Percentiles rank a stretch among this genome's conserved stretches.
Evolutionary conservation across 345 rosid genomes (phyloP).

Genomic region (Passiflora organensis): DNA sequence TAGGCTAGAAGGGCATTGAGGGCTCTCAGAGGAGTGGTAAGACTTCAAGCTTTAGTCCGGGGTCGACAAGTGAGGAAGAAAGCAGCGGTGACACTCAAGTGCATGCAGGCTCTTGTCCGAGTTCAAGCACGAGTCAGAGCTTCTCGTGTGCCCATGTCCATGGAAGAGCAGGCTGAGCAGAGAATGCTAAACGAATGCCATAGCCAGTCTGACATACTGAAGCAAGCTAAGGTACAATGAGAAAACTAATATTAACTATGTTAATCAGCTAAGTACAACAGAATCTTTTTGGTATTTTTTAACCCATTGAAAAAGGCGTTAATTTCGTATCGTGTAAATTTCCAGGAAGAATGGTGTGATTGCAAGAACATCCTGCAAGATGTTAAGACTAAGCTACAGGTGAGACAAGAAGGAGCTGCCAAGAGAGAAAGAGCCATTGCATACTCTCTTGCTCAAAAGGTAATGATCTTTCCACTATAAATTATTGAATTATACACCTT

Average conservation of each 20-base stretch:
- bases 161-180: slow-evolving; percentile 81
- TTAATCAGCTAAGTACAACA: too few species aligned
- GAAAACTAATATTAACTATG: too few species aligned
- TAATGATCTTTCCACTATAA: slow-evolving; percentile 9
- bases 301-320: too few species aligned
- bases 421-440: slow-evolving; percentile 93
- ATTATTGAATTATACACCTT: background rate
- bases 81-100: slow-evolving; percentile 88
- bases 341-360: slow-evolving; percentile 94
- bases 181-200: slow-evolving; percentile 51
- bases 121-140: slow-evolving; percentile 98
- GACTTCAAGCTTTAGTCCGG: slow-evolving; percentile 89
- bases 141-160: slow-evolving; percentile 76
- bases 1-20: slow-evolving; percentile 87
- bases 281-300: too few species aligned
- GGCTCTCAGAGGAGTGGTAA: slow-evolving; percentile 88
- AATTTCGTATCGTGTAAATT: background rate
- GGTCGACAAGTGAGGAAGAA: slow-evolving; percentile 96
- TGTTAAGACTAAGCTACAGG: slow-evolving; percentile 62
- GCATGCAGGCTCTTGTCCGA: slow-evolving; percentile 96
- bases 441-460: slow-evolving; percentile 87
- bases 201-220: slow-evolving; percentile 58
- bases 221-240: slow-evolving; percentile 65
- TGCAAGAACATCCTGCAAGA: slow-evolving; percentile 81
- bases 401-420: slow-evolving; percentile 87